Conservation (phyloP, 1,139 yeast genomes). For the Kodamaea ohmeri region DNA sequence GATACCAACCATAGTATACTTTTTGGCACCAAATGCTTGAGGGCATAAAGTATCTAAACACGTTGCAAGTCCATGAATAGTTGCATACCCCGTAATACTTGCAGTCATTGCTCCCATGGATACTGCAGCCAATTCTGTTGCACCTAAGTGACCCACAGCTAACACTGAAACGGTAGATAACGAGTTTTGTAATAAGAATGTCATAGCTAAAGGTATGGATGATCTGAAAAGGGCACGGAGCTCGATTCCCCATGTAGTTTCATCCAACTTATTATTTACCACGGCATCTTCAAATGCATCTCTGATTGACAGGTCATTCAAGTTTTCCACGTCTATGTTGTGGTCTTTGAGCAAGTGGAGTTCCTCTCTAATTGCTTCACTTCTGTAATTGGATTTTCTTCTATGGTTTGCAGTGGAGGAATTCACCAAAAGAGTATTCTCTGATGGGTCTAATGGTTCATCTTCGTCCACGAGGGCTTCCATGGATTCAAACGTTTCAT, state of each 20-base stretch:
- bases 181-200: slow-evolving; percentile 55
- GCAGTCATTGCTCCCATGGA: slow-evolving; percentile 65
- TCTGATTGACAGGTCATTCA: slow-evolving; percentile 29
- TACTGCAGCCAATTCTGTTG: slow-evolving; percentile 58
- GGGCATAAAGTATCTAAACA: slow-evolving; percentile 83
- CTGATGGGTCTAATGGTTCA: slow-evolving; percentile 14
- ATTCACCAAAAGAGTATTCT: slow-evolving; percentile 12
- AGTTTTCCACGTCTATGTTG: slow-evolving; percentile 24
- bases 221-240: slow-evolving; percentile 39
- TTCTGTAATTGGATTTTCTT: slow-evolving; percentile 7
- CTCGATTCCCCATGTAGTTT: slow-evolving; percentile 34
- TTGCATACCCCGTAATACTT: slow-evolving; percentile 56
- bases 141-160: slow-evolving; percentile 58
- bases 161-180: slow-evolving; percentile 57
- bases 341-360: slow-evolving; percentile 35
- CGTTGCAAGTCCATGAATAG: slow-evolving; percentile 66
- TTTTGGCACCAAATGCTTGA: slow-evolving; percentile 59
- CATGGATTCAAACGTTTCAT: slow-evolving; percentile 12
- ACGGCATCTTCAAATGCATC: slow-evolving; percentile 40
- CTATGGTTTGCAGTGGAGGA: slow-evolving; percentile 15
- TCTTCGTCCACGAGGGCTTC: slow-evolving; percentile 8
- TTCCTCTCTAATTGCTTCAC: slow-evolving; percentile 35
- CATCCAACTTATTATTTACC: slow-evolving; percentile 23
- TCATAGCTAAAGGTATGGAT: slow-evolving; percentile 51
- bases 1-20: slow-evolving; percentile 50